phyloP scores from a whole-genome alignment of 768 basidiomycete species.

The Austroboletus eburneus region DNA sequence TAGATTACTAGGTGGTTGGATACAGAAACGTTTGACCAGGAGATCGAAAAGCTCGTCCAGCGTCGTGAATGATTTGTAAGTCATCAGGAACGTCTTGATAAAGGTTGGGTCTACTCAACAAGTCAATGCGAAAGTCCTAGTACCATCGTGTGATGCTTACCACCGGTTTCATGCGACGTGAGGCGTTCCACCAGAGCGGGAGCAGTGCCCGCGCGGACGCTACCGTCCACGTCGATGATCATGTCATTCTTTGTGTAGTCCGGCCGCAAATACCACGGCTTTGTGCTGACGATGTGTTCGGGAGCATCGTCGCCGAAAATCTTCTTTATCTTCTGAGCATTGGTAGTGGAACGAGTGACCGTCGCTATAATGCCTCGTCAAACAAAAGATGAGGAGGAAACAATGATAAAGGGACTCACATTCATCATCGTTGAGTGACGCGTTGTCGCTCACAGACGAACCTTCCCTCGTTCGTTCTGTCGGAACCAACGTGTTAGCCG shows the following conservation, averaged over 20 bases:
- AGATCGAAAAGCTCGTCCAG: slow-evolving; percentile 78
- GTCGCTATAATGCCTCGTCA: slow-evolving; percentile 18
- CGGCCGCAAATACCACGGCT: slow-evolving; percentile 83
- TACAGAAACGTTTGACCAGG: slow-evolving; percentile 75
- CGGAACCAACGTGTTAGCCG: slow-evolving; percentile 23
- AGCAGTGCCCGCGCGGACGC: slow-evolving; percentile 83
- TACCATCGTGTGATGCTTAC: slow-evolving; percentile 40
- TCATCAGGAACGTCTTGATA: slow-evolving; percentile 89
- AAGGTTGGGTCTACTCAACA: slow-evolving; percentile 61
- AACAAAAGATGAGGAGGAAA: not conserved
- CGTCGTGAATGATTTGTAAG: slow-evolving; percentile 91
- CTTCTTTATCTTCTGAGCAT: slow-evolving; percentile 57
- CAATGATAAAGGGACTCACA: slow-evolving; percentile 11
- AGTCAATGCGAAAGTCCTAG: slow-evolving; percentile 1
- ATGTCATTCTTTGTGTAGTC: slow-evolving; percentile 80
- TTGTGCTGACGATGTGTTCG: slow-evolving; percentile 40
- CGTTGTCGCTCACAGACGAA: slow-evolving; percentile 16
- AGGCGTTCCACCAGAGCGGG: slow-evolving; percentile 83
- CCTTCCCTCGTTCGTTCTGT: slow-evolving; percentile 20
- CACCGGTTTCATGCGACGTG: slow-evolving; percentile 85
- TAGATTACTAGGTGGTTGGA: slow-evolving; percentile 68
- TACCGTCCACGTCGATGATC: slow-evolving; percentile 77
- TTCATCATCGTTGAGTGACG: slow-evolving; percentile 23
- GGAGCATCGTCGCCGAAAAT: slow-evolving; percentile 62
- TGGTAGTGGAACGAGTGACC: slow-evolving; percentile 27